These are phyloP conservation scores for Domatiomyces catenatus DNA, from an alignment of 2,329 filamentous ascomycete species.

Conservation along the genomic window DNA sequence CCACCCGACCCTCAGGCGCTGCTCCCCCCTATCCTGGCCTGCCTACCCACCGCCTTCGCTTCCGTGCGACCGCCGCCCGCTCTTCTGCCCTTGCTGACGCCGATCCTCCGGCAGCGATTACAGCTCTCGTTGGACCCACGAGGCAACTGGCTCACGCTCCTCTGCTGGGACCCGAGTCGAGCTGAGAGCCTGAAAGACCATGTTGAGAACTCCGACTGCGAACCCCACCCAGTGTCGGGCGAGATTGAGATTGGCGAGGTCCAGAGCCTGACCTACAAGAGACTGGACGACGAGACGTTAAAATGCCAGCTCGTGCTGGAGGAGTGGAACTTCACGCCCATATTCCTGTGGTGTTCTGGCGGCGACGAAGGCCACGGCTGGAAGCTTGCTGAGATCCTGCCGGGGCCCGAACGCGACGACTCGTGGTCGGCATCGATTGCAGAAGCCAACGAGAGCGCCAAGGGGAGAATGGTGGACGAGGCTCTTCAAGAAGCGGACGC, in stretches of 20 bases:
- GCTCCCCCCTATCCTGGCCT: conserved; percentile 48
- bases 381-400: conserved; percentile 44
- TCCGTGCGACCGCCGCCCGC: conserved; percentile 45
- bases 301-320: conserved; percentile 38
- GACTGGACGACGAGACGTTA: conserved; percentile 47
- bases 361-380: conserved; percentile 42
- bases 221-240: conserved; percentile 49
- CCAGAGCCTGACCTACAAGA: conserved; percentile 39
- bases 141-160: conserved; percentile 42
- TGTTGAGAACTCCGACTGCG: conserved; percentile 40
- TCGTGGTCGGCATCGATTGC: conserved; percentile 38
- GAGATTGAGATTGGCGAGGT: conserved; percentile 48
- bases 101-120: conserved; percentile 47
- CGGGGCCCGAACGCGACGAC: conserved; percentile 33
- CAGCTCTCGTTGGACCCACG: conserved; percentile 33
- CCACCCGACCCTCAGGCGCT: conserved; percentile 41
- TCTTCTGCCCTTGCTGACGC: conserved; percentile 45
- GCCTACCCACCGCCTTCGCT: conserved; percentile 45
- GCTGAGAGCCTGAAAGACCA: conserved; percentile 39
- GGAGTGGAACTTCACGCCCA: conserved; percentile 39
- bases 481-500: conserved; percentile 21
- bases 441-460: conserved; percentile 38
- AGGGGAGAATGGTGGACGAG: conserved; percentile 24
- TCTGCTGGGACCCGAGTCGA: conserved; percentile 42
- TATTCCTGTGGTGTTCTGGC: conserved; percentile 47